Evolutionary conservation across 352 stramenopile genomes (phyloP), one percentile per base, ranked within the genome.

Genomic region (Phytophthora rubi): DNA sequence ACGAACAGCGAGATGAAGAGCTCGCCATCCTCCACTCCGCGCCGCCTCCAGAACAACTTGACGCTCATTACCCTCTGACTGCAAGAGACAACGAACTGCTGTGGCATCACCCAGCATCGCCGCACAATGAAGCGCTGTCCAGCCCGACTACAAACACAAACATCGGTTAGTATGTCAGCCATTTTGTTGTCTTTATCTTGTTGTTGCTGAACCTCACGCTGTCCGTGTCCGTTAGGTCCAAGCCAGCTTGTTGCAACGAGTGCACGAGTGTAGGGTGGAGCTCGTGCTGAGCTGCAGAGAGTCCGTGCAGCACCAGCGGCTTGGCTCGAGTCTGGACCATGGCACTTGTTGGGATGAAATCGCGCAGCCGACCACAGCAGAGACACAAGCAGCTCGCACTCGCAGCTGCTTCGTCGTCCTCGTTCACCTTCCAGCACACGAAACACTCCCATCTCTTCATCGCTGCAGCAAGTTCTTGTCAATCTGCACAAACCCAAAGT

Each of bases 391-490:
- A 66, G n/a, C 2, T 56, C 18, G 23, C 51, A 70, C 56, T 21
- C 5, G 37, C 68, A 75, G 7, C 13, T n/a, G 6, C 53, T 58
- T 32, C 58, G 0, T 67, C 63, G 3, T 44, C 28, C 7, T 68
- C 56, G 47, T 86, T 86, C 32, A 62, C 10, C 33, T 86, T 80
- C 64, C 65, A 79, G 53, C 79, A 86, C 18, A 86, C 42, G 57
- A 80, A 79, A 32, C 79, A 86, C 56, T 79, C 70, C 79, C 79
- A 86, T 28, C 48, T 67, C 53, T 58, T 26, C 30, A 33, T 59
- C 23, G 16, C 8, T 15, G 45, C 45, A 12, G 15, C 26, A 9
- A 57, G n/a, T 8, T n/a, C 13, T 37, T 15, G 15, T 3, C 23
- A 26, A 26, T 26, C 23, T 26, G 23, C 23, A 39, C 45, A 30